Conservation (phyloP, 140 eudicot species). For the Ambrosia hybrid region DNA sequence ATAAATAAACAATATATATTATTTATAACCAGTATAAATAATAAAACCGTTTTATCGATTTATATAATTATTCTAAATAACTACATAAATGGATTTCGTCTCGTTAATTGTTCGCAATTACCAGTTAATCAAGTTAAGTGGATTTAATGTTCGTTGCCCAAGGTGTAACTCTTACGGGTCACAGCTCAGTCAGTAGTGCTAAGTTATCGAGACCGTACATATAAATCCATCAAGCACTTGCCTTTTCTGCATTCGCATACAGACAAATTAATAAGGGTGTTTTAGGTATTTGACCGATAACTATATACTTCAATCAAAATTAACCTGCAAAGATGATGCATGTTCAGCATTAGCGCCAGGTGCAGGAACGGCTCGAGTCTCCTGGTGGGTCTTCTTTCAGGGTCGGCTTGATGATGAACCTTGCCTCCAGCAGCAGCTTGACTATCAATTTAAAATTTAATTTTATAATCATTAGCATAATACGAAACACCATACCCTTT, state of each 20-base stretch:
- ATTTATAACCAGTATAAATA: no score
- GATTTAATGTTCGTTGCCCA: no score
- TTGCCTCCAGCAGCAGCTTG: slow-evolving; percentile 73
- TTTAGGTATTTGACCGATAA: not conserved
- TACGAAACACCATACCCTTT: not conserved
- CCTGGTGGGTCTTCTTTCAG: slow-evolving; percentile 60
- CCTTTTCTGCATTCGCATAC: slow-evolving; percentile 61
- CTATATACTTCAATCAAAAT: not conserved
- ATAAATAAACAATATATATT: no score
- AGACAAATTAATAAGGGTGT: slow-evolving; percentile 1
- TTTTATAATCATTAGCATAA: not conserved
- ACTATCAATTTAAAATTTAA: slow-evolving; percentile 32
- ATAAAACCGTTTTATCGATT: no score
- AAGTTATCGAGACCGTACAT: no score
- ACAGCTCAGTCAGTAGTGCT: no score
- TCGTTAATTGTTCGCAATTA: no score
- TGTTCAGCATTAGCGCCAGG: slow-evolving; percentile 90
- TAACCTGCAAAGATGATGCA: slow-evolving; percentile 71
- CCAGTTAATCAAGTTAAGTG: no score
- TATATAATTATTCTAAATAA: no score
- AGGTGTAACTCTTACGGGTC: no score
- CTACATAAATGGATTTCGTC: no score
- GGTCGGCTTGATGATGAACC: slow-evolving; percentile 48
- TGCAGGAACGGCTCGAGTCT: slow-evolving; percentile 81
- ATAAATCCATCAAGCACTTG: no score